phyloP scores from a whole-genome alignment of 805 yeast species.

The Blastobotrys americana region DNA sequence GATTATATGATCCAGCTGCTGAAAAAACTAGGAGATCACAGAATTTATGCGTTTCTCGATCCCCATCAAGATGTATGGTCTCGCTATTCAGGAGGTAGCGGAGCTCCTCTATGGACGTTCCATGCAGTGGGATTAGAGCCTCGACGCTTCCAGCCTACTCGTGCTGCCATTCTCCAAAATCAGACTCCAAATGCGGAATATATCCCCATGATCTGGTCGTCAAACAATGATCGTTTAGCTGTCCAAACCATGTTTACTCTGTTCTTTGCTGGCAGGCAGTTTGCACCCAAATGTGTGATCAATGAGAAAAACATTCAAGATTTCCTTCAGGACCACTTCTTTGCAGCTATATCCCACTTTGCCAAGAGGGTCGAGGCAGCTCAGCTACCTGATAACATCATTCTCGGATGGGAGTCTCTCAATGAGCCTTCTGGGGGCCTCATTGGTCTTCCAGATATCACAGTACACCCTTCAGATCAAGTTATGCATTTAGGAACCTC shows the following conservation, averaged over 20 bases:
- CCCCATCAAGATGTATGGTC: constrained; percentile 97
- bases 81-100: constrained; percentile 80
- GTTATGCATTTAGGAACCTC: constrained; percentile 70
- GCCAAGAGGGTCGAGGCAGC: constrained; percentile 37
- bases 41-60: constrained; percentile 72
- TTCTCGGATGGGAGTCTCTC: constrained; percentile 74
- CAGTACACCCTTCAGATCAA: constrained; percentile 42
- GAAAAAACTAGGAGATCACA: constrained; percentile 48
- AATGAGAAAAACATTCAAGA: constrained; percentile 72
- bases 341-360: constrained; percentile 45
- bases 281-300: constrained; percentile 68
- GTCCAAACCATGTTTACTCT: constrained; percentile 75
- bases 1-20: constrained; percentile 61
- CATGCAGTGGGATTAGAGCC: constrained; percentile 87
- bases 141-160: constrained; percentile 51
- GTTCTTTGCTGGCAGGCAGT: constrained; percentile 70
- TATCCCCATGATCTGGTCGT: constrained; percentile 81
- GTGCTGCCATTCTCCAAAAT: constrained; percentile 72
- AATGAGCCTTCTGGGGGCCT: constrained; percentile 82
- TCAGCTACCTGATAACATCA: constrained; percentile 35
- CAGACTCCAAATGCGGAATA: constrained; percentile 36
- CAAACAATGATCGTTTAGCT: constrained; percentile 74
- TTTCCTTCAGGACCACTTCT: constrained; percentile 59
- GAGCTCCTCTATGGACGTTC: constrained; percentile 91
- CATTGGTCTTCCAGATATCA: constrained; percentile 53